Evolutionary conservation across 164 flowering plant species (phyloP).

Genomic region (Piper longum): DNA sequence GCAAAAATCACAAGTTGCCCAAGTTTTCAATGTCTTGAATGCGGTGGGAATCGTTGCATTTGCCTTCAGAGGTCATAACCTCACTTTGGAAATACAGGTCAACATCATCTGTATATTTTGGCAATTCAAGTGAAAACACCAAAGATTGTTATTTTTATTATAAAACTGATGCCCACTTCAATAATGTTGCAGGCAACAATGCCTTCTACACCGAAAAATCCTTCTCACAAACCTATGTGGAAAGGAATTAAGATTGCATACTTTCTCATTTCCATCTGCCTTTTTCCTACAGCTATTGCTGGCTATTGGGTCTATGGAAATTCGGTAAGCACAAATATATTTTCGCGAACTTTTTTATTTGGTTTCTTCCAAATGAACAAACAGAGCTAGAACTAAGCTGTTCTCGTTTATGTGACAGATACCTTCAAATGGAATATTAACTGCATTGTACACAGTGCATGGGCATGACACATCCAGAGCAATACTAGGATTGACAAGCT

Average conservation of each 20-base stretch:
- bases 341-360: no score
- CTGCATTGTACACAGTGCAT: slow-evolving; percentile 37
- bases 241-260: slow-evolving; percentile 52
- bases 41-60: slow-evolving; percentile 59
- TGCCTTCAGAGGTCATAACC: slow-evolving; percentile 77
- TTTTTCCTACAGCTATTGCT: slow-evolving; percentile 59
- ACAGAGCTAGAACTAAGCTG: not conserved
- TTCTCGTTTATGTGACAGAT: slow-evolving; percentile 27
- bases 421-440: slow-evolving; percentile 41
- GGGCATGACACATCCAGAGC: slow-evolving; percentile 26
- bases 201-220: slow-evolving; percentile 58
- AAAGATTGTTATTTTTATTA: no score
- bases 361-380: no score
- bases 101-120: no score
- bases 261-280: slow-evolving; percentile 37
- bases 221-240: slow-evolving; percentile 68
- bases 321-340: slow-evolving; percentile 20
- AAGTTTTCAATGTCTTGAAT: slow-evolving; percentile 29
- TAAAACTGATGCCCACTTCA: not conserved
- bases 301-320: slow-evolving; percentile 78
- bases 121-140: no score
- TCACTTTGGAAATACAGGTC: slow-evolving; percentile 64
- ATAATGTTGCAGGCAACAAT: slow-evolving; percentile 43
- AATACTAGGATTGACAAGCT: slow-evolving; percentile 32
- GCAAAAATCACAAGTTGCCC: slow-evolving; percentile 4